phyloP scores from a whole-genome alignment of 768 basidiomycete genomes.

The Amanita polypyramis region DNA sequence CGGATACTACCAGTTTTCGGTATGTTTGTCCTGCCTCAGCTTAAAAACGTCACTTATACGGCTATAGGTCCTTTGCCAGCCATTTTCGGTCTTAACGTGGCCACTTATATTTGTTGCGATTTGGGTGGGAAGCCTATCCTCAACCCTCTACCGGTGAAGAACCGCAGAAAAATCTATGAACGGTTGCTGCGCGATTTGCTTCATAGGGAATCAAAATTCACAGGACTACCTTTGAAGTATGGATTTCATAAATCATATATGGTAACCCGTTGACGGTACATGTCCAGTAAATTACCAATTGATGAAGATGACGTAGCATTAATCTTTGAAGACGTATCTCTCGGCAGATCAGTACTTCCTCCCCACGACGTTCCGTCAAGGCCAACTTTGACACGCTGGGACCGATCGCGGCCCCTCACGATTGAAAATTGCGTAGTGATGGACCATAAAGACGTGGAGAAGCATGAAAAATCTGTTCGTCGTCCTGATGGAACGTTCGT shows the following conservation, averaged over 20 bases:
- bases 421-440: slow-evolving; percentile 84
- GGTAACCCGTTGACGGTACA: background rate
- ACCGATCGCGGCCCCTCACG: slow-evolving; percentile 46
- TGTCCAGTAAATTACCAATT: slow-evolving; percentile 57
- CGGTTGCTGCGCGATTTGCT: slow-evolving; percentile 69
- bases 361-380: slow-evolving; percentile 65
- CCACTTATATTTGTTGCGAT: slow-evolving; percentile 81
- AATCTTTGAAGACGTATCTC: slow-evolving; percentile 80
- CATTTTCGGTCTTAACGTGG: slow-evolving; percentile 85
- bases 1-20: slow-evolving; percentile 89
- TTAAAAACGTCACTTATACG: background rate
- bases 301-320: slow-evolving; percentile 77
- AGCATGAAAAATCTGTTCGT: slow-evolving; percentile 43
- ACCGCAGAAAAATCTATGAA: slow-evolving; percentile 76
- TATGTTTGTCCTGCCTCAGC: slow-evolving; percentile 18
- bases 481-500: slow-evolving; percentile 14
- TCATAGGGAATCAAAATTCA: slow-evolving; percentile 60
- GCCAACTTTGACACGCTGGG: slow-evolving; percentile 79
- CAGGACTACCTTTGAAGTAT: slow-evolving; percentile 50
- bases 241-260: slow-evolving; percentile 13
- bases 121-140: slow-evolving; percentile 75
- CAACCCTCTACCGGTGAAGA: slow-evolving; percentile 81
- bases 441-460: slow-evolving; percentile 63
- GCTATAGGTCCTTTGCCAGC: slow-evolving; percentile 66
- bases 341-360: slow-evolving; percentile 68